phyloP scores from a whole-genome alignment of 2,329 filamentous ascomycete species.

The Sarocladiaceae sp. region DNA sequence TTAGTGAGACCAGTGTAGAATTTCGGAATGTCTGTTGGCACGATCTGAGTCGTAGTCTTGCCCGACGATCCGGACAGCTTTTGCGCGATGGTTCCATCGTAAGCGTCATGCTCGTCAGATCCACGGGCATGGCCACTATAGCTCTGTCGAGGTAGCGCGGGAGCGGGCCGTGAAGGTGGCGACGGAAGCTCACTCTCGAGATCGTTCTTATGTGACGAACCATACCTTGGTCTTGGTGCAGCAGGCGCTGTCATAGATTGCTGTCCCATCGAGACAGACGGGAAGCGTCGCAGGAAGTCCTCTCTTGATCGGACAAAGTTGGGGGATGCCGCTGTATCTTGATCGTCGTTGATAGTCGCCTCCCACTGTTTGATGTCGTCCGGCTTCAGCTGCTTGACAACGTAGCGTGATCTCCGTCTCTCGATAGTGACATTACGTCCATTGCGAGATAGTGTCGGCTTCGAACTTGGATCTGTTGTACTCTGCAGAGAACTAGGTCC shows the following conservation, averaged over 20 bases:
- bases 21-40: constrained; percentile 15
- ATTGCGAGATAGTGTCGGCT: constrained; percentile 12
- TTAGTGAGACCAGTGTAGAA: constrained; percentile 64
- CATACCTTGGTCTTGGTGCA: constrained; percentile 19
- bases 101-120: constrained; percentile 27
- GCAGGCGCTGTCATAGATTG: constrained; percentile 51
- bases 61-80: neutral
- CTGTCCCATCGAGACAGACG: constrained; percentile 57
- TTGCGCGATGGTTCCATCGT: constrained; percentile 25
- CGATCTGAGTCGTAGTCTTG: constrained; percentile 5
- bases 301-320: constrained; percentile 65
- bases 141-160: constrained; percentile 61
- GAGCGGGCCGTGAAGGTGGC: constrained; percentile 61
- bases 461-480: constrained; percentile 20
- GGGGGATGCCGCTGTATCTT: constrained; percentile 40
- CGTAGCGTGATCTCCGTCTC: constrained; percentile 36
- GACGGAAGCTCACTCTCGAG: constrained; percentile 43
- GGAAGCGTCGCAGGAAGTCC: constrained; percentile 78
- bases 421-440: constrained; percentile 22
- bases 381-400: constrained; percentile 63
- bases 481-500: constrained; percentile 57
- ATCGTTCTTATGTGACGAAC: constrained; percentile 27
- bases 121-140: constrained; percentile 65
- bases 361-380: constrained; percentile 81
- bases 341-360: constrained; percentile 62